These are phyloP conservation scores for Candida loeiensis DNA, from an alignment of 805 yeast genomes.

Conservation along the genomic window DNA sequence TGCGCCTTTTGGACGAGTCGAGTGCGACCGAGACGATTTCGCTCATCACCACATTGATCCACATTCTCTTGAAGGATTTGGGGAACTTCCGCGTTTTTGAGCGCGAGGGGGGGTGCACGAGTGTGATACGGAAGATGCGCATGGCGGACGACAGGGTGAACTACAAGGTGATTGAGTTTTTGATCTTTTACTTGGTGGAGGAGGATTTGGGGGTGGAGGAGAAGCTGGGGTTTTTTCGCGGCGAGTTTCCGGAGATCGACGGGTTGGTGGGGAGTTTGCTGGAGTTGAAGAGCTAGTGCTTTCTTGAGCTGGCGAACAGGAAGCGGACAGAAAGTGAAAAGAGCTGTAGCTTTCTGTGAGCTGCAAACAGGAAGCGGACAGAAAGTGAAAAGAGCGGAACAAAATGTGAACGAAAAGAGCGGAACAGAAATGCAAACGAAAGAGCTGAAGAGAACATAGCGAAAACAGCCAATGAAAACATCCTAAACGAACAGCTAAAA, in stretches of 20 bases:
- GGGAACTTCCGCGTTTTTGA: conserved; percentile 60
- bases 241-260: conserved; percentile 39
- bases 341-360: too few relatives aligned
- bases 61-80: conserved; percentile 54
- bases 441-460: not conserved
- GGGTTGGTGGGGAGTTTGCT: conserved; percentile 34
- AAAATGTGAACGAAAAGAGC: too few relatives aligned
- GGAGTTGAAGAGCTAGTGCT: conserved; percentile 22
- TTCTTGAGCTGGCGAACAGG: too few relatives aligned
- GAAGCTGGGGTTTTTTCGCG: conserved; percentile 34
- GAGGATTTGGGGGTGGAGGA: conserved; percentile 35
- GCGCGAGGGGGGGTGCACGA: conserved; percentile 49
- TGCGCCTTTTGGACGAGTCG: conserved; percentile 21
- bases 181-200: conserved; percentile 65
- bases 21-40: conserved; percentile 23
- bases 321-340: not conserved
- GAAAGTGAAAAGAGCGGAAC: not conserved
- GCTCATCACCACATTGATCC: conserved; percentile 53
- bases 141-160: conserved; percentile 40
- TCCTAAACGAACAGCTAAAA: too few relatives aligned
- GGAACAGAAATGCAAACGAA: too few relatives aligned
- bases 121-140: conserved; percentile 41
- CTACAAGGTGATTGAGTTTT: conserved; percentile 63
- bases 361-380: not conserved
- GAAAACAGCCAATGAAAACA: too few relatives aligned